Evolutionary conservation across 192 early-diverging fungal genomes (phyloP).

Genomic region (Coemansia sp.): DNA sequence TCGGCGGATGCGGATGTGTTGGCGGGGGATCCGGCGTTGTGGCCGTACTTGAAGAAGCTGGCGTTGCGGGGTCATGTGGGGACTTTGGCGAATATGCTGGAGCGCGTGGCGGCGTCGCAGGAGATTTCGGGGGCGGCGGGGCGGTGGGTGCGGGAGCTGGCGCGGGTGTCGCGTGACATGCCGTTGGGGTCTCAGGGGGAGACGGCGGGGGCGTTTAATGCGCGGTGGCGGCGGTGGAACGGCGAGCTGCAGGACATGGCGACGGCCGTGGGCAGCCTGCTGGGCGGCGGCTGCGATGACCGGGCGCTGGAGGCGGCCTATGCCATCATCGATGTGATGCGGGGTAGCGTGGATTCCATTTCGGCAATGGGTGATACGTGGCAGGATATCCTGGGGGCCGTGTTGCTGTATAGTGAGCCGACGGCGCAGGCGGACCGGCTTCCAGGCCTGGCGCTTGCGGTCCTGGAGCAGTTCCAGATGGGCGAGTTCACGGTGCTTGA

Average conservation of each 20-base stretch:
- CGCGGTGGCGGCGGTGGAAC: constrained; percentile 35
- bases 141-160: constrained; percentile 23
- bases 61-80: constrained; percentile 34
- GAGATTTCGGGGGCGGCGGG: constrained; percentile 10
- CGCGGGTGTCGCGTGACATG: constrained; percentile 16
- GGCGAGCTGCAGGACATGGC: constrained; percentile 12
- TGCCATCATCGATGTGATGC: constrained; percentile 16
- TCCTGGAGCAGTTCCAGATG: constrained; percentile 25
- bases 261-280: constrained; percentile 11
- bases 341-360: constrained; percentile 42
- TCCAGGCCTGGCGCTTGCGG: constrained; percentile 5
- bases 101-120: constrained; percentile 8
- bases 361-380: constrained; percentile 36
- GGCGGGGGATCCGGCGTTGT: constrained; percentile 5
- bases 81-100: constrained; percentile 26
- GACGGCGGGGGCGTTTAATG: constrained; percentile 22
- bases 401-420: constrained; percentile 51
- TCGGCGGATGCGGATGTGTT: constrained; percentile 7
- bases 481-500: constrained; percentile 28
- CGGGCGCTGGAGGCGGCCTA: constrained; percentile 10
- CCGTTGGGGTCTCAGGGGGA: constrained; percentile 39
- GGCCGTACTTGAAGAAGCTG: constrained; percentile 30
- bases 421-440: constrained; percentile 30
- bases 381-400: constrained; percentile 52
- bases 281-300: neutral